Conservation (phyloP, 1,139 yeast genomes). For the Yamadazyma diospyri region DNA sequence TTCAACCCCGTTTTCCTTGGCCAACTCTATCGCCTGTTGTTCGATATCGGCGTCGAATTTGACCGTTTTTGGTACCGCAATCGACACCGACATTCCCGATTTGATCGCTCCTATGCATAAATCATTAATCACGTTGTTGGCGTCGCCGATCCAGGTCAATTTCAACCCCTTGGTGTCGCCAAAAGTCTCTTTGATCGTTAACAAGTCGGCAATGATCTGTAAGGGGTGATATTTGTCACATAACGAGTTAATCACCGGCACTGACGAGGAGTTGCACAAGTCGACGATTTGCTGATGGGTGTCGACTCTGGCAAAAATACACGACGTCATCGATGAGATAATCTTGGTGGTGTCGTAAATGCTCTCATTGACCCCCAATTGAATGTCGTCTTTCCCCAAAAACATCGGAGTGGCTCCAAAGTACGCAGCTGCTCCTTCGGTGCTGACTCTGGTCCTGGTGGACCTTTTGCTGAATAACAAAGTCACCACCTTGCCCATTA, state of each 20-base stretch:
- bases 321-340: conserved; percentile 90
- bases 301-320: conserved; percentile 94
- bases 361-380: conserved; percentile 90
- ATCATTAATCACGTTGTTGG: conserved; percentile 93
- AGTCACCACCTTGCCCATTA: conserved; percentile 80
- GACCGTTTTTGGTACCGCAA: conserved; percentile 79
- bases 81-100: conserved; percentile 76
- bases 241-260: conserved; percentile 88
- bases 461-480: conserved; percentile 85
- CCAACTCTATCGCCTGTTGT: conserved; percentile 51
- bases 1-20: conserved; percentile 48
- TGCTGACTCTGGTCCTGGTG: conserved; percentile 89
- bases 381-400: conserved; percentile 93
- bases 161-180: conserved; percentile 60
- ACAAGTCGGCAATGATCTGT: conserved; percentile 88
- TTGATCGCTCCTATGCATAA: conserved; percentile 87
- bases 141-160: conserved; percentile 94
- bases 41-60: conserved; percentile 59
- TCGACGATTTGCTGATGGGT: conserved; percentile 78
- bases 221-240: conserved; percentile 93
- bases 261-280: conserved; percentile 69
- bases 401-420: conserved; percentile 98
- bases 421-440: conserved; percentile 91
- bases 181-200: conserved; percentile 81
- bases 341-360: conserved; percentile 85